Base-by-base conservation (phyloP, 129 eudicot genomes). In the Gnaphalium uliginosum region DNA sequence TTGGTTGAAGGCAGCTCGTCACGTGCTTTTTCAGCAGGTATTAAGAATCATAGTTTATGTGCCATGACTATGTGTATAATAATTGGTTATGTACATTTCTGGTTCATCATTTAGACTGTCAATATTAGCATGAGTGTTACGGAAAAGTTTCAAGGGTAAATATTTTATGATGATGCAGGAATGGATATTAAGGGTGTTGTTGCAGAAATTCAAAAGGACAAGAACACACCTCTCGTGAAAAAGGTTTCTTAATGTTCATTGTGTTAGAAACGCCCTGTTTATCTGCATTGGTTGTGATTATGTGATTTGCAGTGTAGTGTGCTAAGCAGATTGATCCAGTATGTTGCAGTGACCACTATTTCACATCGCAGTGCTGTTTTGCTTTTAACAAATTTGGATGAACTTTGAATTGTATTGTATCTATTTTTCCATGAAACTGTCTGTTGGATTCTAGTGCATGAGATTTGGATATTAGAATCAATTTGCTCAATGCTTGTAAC, bases 131-230 rank as follows among this genome's bases (percentile, higher is more conserved):
- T 48, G 39, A 19, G 78, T 71, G 78, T 48, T 67, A 59, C 66
- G 33, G 73, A 63, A 71, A 76, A n/a, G 80, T 82, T 79, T 84
- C 66, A 76, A 82, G 79, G 81, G 87, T 88, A 76, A 83, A 58
- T 72, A 81, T 78, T 89, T 11, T 61, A 59, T 85, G 81, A 67
- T 61, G 75, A 79, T 90, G 97, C 98, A 94, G 98, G 98, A 67
- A 94, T 94, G 98, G 98, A 94, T 90, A 87, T 94, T 74, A 94
- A 94, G 87, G 97, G 98, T 65, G 97, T 94, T 74, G 96, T 83
- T 84, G 97, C 98, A 66, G 98, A 94, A 85, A 90, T 94, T 77
- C 98, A 79, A 72, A 94, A 85, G 90, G 96, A 94, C 92, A 90
- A 85, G 83, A 85, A 79, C 75, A 88, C 98, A 67, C 87, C 98